Percentiles rank a stretch among this genome's conserved stretches.
Conservation (phyloP, 2,329 filamentous ascomycete species). For the Paecilomyces formosus region DNA sequence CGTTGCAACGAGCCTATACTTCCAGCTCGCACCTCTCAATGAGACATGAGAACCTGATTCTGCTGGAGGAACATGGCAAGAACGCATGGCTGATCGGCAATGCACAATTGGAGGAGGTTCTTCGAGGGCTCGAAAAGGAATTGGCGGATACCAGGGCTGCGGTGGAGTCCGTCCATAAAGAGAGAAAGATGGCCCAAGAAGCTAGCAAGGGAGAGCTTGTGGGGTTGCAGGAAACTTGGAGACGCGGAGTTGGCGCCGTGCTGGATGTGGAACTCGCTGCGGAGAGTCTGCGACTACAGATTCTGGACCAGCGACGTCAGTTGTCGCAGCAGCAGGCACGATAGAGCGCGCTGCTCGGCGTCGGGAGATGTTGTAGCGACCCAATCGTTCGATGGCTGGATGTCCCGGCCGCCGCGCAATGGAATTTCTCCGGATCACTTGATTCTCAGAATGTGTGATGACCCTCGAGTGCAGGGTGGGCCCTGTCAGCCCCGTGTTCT, state of each 20-base stretch:
- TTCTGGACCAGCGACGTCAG: constrained; percentile 53
- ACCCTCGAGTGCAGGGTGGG: neutral
- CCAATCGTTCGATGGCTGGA: neutral
- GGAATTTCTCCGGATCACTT: neutral
- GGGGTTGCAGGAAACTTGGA: constrained; percentile 71
- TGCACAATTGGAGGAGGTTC: constrained; percentile 65
- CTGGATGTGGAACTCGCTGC: constrained; percentile 82
- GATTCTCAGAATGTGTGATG: neutral
- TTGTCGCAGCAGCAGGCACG: constrained; percentile 26
- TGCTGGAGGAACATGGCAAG: constrained; percentile 76
- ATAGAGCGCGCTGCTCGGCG: constrained; percentile 11
- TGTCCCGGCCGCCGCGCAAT: neutral
- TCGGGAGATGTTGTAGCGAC: constrained; percentile 2
- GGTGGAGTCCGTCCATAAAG: constrained; percentile 65
- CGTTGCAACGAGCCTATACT: constrained; percentile 50
- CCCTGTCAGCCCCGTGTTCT: neutral
- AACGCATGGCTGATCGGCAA: constrained; percentile 91
- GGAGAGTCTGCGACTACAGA: constrained; percentile 61
- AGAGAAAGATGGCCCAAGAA: constrained; percentile 63
- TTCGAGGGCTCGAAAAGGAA: constrained; percentile 65
- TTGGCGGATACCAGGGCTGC: constrained; percentile 60
- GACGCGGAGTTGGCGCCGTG: constrained; percentile 65
- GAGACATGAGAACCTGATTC: constrained; percentile 54
- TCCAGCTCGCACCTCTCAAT: constrained; percentile 51
- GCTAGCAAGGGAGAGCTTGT: constrained; percentile 64